Conservation (phyloP, 2,329 filamentous ascomycete genomes). For the Huntiella abstrusa region DNA sequence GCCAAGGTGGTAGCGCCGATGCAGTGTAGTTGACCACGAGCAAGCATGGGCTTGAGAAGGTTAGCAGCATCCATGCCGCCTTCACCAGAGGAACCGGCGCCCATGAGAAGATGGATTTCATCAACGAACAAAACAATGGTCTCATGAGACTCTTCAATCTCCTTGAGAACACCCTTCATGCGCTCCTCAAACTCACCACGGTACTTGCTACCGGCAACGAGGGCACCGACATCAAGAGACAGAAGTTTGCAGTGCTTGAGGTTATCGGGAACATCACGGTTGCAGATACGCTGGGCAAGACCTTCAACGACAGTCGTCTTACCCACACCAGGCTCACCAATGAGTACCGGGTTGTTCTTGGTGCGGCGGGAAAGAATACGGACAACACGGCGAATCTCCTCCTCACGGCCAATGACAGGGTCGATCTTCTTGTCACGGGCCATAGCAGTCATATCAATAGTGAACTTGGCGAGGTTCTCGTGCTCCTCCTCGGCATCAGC, state of each 20-base stretch:
- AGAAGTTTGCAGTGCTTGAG: constrained; percentile 84
- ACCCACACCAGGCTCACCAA: constrained; percentile 93
- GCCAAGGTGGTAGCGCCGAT: constrained; percentile 90
- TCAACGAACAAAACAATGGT: constrained; percentile 97
- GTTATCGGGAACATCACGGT: constrained; percentile 89
- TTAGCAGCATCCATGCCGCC: constrained; percentile 99
- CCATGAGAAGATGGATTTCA: constrained; percentile 97
- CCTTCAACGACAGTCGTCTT: constrained; percentile 98
- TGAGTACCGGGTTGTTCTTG: constrained; percentile 97
- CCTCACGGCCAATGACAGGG: constrained; percentile 88
- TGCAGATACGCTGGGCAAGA: constrained; percentile 85
- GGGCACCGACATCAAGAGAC: constrained; percentile 82
- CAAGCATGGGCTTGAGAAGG: constrained; percentile 93
- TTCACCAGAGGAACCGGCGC: constrained; percentile 81
- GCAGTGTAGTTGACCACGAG: constrained; percentile 88
- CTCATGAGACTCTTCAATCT: constrained; percentile 85
- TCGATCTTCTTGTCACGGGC: constrained; percentile 95
- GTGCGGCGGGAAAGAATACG: constrained; percentile 83
- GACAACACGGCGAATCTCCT: constrained; percentile 82
- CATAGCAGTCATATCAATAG: constrained; percentile 94
- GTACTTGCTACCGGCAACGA: constrained; percentile 96
- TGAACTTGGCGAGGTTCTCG: constrained; percentile 95
- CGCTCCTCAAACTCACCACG: constrained; percentile 96
- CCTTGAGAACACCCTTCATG: constrained; percentile 97
- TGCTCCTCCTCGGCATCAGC: constrained; percentile 84